Base-by-base conservation (phyloP, 2,329 filamentous ascomycete genomes). In the Coniochaeta ligniaria region DNA sequence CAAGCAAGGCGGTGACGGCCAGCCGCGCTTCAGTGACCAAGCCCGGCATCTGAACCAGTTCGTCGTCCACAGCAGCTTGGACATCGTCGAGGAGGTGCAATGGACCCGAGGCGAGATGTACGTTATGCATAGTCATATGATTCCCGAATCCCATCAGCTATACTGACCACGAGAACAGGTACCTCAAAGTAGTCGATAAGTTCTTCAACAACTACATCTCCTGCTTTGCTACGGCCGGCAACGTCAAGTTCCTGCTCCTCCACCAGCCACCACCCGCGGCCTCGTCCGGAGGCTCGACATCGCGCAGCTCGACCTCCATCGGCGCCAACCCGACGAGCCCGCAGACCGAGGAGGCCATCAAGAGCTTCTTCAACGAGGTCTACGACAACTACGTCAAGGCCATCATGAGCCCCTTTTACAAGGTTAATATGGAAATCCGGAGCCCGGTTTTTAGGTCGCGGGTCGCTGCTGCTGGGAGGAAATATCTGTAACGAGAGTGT, bases 371-470 rank as follows among this genome's bases (percentile, higher is more conserved):
- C 78, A 82, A 84, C 17, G 95, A 99, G 72, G 90, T 97, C 14
- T 98, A 97, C 76, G 95, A 99, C 76, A 92, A 88, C 67, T 99
- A 94, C 88, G 85, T 96, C 65, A 99, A 99, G 82, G 91, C 93
- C 14, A 87, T 93, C 61, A 98, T 99, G 95, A 98, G 87, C 71
- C 95, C 95, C 0, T 99, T 99, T 74, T 98, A 97, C 78, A 82
- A 83, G 59, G 85, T 89, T 60, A 94, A 96, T 65, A 90, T 90
- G 81, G 88, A 91, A 67, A 87, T 99, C 59, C 86, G 83, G 71
- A 98, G 93, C 74, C 90, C 92, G 0, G 84, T 97, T 1, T 99
- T 99, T 73, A 83, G 91, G 66, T 80, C 84, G 60, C 85, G 90
- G 69, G 92, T 99, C 22, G 87, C 86, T 1, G 91, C 91, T 2